Base-by-base conservation (phyloP, 257 asterid species). In the Nicotiana tomentosiformis region DNA sequence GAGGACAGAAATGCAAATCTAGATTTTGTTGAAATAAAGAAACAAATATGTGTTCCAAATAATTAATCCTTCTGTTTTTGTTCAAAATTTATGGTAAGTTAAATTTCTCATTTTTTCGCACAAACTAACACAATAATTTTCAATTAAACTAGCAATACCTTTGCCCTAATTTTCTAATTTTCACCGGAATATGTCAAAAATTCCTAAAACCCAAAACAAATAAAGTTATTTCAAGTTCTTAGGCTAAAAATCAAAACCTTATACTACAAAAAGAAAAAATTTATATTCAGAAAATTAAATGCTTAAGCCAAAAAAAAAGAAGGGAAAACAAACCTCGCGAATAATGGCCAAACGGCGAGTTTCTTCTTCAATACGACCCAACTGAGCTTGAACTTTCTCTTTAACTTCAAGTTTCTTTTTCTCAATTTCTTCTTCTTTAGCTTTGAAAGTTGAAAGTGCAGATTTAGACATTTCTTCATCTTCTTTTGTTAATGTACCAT, bases 351-450 rank as follows among this genome's bases (percentile, higher is more conserved):
- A 89, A 35, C 92, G 92, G 68, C 84, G 92, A 7, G 97, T 92
- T 77, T 95, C 97, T 80, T 90, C 97, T 85, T 92, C 98, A 1
- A 93, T 97, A 0, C 97, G 97, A 86, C 98, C 97, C 15, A 95
- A 77, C 70, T 91, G 97, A 43, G 95, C 90, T 64, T 95, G 92
- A 18, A 95, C 97, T 86, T 83, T 91, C 39, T 89, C 97, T 46
- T 88, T 68, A 5, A 95, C 92, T 80, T 88, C 94, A 11, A 83
- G 69, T 78, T 91, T 93, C 90, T 86, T 91, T 85, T 85, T 90
- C 89, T 93, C 98, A 12, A 95, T 93, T 89, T 95, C 99, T 79
- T 93, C 97, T 83, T 95, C 99, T 86, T 89, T 92, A 5, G 93
- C 97, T 0, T 92, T 96, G 62, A 95, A 95, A 0, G 92, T 90